phyloP scores from a whole-genome alignment of 139 green algal genomes.

The Mesotaenium endlicherianum region DNA sequence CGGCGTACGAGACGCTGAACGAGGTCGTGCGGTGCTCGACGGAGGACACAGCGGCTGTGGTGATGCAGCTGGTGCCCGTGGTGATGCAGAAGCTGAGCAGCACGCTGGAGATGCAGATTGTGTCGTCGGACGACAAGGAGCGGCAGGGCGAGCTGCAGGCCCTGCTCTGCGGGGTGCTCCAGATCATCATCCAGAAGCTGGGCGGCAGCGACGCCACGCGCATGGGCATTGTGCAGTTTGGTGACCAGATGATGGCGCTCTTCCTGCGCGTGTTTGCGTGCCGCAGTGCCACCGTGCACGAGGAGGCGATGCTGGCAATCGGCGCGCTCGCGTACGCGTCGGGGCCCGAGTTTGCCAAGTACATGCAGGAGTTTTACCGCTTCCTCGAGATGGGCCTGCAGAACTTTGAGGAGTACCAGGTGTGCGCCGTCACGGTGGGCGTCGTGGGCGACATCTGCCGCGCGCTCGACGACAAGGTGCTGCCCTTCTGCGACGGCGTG shows the following conservation, averaged over 20 bases:
- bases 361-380: constrained; percentile 81
- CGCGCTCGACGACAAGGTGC: constrained; percentile 73
- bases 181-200: constrained; percentile 82
- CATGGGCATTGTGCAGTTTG: constrained; percentile 64
- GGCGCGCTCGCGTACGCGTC: constrained; percentile 79
- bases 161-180: constrained; percentile 88
- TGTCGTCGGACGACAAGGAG: constrained; percentile 62
- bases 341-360: constrained; percentile 83
- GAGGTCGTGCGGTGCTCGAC: constrained; percentile 76
- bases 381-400: constrained; percentile 81
- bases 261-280: constrained; percentile 68
- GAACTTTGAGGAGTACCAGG: constrained; percentile 77
- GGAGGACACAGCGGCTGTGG: constrained; percentile 71
- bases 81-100: constrained; percentile 71
- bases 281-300: constrained; percentile 72
- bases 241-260: constrained; percentile 77
- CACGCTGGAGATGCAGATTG: constrained; percentile 62
- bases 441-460: constrained; percentile 87
- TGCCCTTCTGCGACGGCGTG: constrained; percentile 78
- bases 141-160: constrained; percentile 74
- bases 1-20: constrained; percentile 94
- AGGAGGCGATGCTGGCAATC: constrained; percentile 93
- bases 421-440: constrained; percentile 73
- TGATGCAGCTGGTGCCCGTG: constrained; percentile 78
- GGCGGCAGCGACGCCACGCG: constrained; percentile 67